These are phyloP conservation scores for Mucor mucedo DNA, from an alignment of 371 early-diverging fungal genomes.

Conservation along the genomic window DNA sequence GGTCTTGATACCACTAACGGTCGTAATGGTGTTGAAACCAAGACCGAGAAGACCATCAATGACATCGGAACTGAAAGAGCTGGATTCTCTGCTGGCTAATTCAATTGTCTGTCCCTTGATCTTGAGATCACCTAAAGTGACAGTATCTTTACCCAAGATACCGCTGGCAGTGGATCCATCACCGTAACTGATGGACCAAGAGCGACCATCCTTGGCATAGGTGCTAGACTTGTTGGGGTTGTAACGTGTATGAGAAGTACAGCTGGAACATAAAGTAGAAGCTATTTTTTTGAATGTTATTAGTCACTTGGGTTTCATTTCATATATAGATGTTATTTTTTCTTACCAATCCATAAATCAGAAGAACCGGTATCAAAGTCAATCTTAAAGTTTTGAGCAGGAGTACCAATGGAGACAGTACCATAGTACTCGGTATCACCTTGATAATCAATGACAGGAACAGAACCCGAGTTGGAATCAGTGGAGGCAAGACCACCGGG, in stretches of 20 bases:
- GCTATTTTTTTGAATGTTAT: conserved; percentile 12
- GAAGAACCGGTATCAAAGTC: conserved; percentile 79
- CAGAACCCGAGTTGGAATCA: conserved; percentile 3
- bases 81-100: conserved; percentile 25
- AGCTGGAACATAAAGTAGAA: conserved; percentile 37
- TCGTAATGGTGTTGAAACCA: conserved; percentile 51
- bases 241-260: conserved; percentile 41
- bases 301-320: neutral
- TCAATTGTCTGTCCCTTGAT: conserved; percentile 30
- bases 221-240: conserved; percentile 48
- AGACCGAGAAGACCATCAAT: conserved; percentile 43
- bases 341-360: conserved; percentile 63
- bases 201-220: conserved; percentile 42
- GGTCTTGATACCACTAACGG: conserved; percentile 35
- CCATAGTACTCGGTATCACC: conserved; percentile 59
- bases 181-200: conserved; percentile 57
- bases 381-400: conserved; percentile 64
- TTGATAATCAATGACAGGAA: conserved; percentile 28
- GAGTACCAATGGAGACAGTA: conserved; percentile 64
- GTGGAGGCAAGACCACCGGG: neutral
- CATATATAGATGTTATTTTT: too few relatives aligned
- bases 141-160: conserved; percentile 30
- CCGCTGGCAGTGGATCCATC: conserved; percentile 46
- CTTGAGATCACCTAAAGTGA: conserved; percentile 32
- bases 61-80: conserved; percentile 14